These are phyloP conservation scores for Elsinoe fawcettii DNA, from an alignment of 2,329 filamentous ascomycete species.

Conservation along the genomic window DNA sequence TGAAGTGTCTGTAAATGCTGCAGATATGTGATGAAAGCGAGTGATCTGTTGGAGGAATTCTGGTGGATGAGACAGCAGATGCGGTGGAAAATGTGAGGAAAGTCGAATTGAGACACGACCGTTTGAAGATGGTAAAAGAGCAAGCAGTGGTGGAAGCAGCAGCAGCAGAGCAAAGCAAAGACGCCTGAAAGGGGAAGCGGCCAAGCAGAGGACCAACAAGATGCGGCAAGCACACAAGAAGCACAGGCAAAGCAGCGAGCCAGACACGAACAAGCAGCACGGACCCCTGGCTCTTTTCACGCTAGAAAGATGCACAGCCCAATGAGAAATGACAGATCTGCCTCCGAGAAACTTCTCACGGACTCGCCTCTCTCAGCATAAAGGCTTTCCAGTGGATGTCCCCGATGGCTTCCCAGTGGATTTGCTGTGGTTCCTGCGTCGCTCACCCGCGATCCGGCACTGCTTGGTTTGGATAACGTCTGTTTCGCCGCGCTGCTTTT, in stretches of 20 bases:
- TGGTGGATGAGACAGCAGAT: neutral
- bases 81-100: neutral
- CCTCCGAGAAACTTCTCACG: neutral
- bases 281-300: neutral
- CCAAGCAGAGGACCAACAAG: neutral
- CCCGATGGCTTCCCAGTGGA: too few relatives aligned
- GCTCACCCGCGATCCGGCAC: constrained; percentile 1
- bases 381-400: too few relatives aligned
- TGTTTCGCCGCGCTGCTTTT: neutral
- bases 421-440: constrained; percentile 1
- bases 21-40: constrained; percentile 3
- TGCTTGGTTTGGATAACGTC: neutral
- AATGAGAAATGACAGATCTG: neutral
- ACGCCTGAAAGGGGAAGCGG: constrained; percentile 4
- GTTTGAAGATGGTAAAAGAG: neutral
- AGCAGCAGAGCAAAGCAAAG: too few relatives aligned
- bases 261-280: constrained; percentile 6
- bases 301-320: neutral
- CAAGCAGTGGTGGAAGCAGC: neutral
- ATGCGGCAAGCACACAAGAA: neutral
- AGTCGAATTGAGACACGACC: neutral
- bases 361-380: neutral
- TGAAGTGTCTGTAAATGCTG: constrained; percentile 5
- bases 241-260: too few relatives aligned
- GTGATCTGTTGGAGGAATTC: neutral